Conservation (phyloP, 1,284 basidiomycete species). For the Singerocomus rubriflavus region DNA sequence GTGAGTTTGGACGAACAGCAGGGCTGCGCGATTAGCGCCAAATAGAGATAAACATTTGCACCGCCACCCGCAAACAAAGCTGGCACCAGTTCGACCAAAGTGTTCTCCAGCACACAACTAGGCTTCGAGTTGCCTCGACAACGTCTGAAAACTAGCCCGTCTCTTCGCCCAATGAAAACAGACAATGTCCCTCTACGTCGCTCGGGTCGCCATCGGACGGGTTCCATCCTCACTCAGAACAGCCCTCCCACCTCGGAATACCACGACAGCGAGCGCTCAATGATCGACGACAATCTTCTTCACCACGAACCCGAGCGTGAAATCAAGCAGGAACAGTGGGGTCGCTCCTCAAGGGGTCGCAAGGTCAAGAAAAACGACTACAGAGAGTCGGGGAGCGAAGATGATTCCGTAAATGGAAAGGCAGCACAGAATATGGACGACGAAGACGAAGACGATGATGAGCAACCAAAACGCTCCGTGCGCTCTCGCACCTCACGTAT, state of each 20-base stretch:
- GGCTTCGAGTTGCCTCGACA: constrained; percentile 16
- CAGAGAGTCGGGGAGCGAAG: constrained; percentile 50
- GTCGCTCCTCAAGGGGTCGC: constrained; percentile 44
- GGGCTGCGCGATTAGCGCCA: constrained; percentile 17
- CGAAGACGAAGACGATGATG: constrained; percentile 35
- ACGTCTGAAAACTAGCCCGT: constrained; percentile 27
- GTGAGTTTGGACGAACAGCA: constrained; percentile 24
- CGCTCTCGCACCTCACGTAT: constrained; percentile 24
- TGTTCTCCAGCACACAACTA: constrained; percentile 17
- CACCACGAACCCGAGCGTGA: constrained; percentile 25
- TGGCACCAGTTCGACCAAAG: constrained; percentile 2
- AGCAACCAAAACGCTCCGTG: constrained; percentile 27
- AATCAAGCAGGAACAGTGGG: constrained; percentile 33
- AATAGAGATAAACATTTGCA: constrained; percentile 29
- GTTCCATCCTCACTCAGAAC: constrained; percentile 27
- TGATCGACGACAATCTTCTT: constrained; percentile 37
- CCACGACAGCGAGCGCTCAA: constrained; percentile 54
- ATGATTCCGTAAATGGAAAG: constrained; percentile 36
- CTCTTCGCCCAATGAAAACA: constrained; percentile 31
- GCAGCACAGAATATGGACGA: constrained; percentile 19
- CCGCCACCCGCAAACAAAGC: constrained; percentile 32
- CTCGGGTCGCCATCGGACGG: constrained; percentile 35
- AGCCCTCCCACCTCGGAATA: constrained; percentile 59
- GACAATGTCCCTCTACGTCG: constrained; percentile 35
- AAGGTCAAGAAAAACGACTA: constrained; percentile 45